Conservation (phyloP, 1,139 yeast species). For the Yamadazyma oceani region DNA sequence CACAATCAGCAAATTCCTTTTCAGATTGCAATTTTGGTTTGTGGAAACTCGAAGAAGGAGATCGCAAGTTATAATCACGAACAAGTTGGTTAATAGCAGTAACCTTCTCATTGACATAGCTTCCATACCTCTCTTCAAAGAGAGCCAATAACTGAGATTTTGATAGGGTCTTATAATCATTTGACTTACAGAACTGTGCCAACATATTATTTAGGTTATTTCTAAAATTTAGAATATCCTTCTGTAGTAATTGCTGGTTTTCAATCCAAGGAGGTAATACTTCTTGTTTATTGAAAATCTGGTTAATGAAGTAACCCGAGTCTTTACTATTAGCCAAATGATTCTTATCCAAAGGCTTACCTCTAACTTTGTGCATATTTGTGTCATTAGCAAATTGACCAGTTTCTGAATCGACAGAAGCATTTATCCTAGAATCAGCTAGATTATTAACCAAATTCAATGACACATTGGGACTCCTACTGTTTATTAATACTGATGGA, state of each 20-base stretch:
- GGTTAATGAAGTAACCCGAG: constrained; percentile 44
- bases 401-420: constrained; percentile 55
- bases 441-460: constrained; percentile 53
- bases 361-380: constrained; percentile 53
- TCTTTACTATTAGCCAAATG: constrained; percentile 61
- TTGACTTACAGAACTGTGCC: constrained; percentile 20
- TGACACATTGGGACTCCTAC: constrained; percentile 39
- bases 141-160: constrained; percentile 10
- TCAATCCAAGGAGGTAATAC: constrained; percentile 90
- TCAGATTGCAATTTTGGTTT: constrained; percentile 58
- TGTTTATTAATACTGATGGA: constrained; percentile 48
- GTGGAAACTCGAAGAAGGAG: constrained; percentile 70
- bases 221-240: constrained; percentile 48
- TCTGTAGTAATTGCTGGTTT: constrained; percentile 60
- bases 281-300: constrained; percentile 70
- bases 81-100: constrained; percentile 56
- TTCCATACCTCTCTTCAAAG: constrained; percentile 6
- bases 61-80: constrained; percentile 75
- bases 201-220: constrained; percentile 38
- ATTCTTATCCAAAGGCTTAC: constrained; percentile 54
- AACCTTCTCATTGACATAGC: constrained; percentile 46
- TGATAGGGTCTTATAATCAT: constrained; percentile 8
- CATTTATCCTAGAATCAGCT: constrained; percentile 76
- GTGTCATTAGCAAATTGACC: constrained; percentile 61
- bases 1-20: constrained; percentile 41